Percentiles rank a stretch among this genome's conserved stretches.
These are phyloP conservation scores for Naganishia kalamii DNA, from an alignment of 768 basidiomycete genomes.

Conservation along the genomic window DNA sequence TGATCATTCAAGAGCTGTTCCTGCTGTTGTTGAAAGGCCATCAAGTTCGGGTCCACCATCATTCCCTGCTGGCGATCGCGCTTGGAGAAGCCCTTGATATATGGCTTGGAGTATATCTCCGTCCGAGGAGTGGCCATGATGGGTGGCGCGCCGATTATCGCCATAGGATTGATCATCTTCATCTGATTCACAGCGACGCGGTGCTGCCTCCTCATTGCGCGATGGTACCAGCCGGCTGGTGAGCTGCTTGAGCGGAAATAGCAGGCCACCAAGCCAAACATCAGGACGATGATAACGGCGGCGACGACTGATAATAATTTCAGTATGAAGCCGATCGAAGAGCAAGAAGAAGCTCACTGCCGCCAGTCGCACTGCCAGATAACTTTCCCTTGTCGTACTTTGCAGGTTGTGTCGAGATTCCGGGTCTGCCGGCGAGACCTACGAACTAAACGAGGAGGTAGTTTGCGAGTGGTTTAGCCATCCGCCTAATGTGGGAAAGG, in stretches of 20 bases:
- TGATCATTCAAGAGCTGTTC: background rate
- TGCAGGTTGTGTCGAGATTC: slow-evolving; percentile 29
- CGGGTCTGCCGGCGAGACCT: slow-evolving; percentile 43
- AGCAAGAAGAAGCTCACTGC: slow-evolving; percentile 27
- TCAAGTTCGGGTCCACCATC: slow-evolving; percentile 5
- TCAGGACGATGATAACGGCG: slow-evolving; percentile 67
- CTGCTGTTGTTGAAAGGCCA: background rate
- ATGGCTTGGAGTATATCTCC: slow-evolving; percentile 16
- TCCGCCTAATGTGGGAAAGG: background rate
- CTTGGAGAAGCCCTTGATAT: background rate
- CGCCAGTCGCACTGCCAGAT: slow-evolving; percentile 22
- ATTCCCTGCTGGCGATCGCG: background rate
- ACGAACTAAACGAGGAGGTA: slow-evolving; percentile 24
- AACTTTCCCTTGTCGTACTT: slow-evolving; percentile 26
- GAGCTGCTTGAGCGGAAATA: slow-evolving; percentile 49
- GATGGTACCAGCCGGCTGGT: slow-evolving; percentile 40
- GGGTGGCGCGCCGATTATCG: slow-evolving; percentile 21
- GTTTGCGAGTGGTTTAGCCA: background rate
- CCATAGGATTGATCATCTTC: slow-evolving; percentile 29
- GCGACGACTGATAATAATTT: slow-evolving; percentile 57
- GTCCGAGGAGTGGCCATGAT: slow-evolving; percentile 4
- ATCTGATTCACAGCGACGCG: slow-evolving; percentile 26
- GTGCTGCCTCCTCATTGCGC: slow-evolving; percentile 35
- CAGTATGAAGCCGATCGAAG: background rate
- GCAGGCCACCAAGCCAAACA: slow-evolving; percentile 69